phyloP scores from a whole-genome alignment of 2,329 filamentous ascomycete species.

The Trichophyton verrucosum region DNA sequence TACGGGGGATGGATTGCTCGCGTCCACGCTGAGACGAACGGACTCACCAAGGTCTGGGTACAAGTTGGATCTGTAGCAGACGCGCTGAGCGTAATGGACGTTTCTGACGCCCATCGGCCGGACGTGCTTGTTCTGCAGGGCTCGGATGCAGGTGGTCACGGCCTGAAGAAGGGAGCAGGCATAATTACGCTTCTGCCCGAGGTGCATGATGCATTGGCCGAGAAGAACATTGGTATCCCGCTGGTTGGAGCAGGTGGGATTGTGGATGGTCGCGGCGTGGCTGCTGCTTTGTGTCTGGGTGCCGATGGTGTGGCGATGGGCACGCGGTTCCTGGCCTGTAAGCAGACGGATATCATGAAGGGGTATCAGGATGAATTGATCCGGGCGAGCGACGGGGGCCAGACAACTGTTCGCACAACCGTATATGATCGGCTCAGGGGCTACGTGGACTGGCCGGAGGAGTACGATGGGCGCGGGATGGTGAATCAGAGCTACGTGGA shows the following conservation, averaged over 20 bases:
- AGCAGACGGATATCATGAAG: constrained; percentile 37
- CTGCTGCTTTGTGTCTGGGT: constrained; percentile 40
- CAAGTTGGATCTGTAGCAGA: constrained; percentile 41
- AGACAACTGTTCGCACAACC: constrained; percentile 38
- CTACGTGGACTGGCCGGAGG: constrained; percentile 45
- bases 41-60: constrained; percentile 39
- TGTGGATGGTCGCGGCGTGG: constrained; percentile 39
- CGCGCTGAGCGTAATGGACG: constrained; percentile 22
- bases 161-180: constrained; percentile 34
- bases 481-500: constrained; percentile 44
- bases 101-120: constrained; percentile 5
- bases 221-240: constrained; percentile 23
- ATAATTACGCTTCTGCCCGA: constrained; percentile 42
- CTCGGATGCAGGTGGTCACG: constrained; percentile 44
- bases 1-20: constrained; percentile 28
- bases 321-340: constrained; percentile 48
- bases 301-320: constrained; percentile 48
- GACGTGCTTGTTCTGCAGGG: constrained; percentile 45
- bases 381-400: constrained; percentile 39
- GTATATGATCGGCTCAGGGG: constrained; percentile 45
- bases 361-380: constrained; percentile 42
- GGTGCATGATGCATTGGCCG: constrained; percentile 31
- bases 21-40: constrained; percentile 28
- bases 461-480: constrained; percentile 47
- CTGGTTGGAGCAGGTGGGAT: constrained; percentile 44